Conservation (phyloP, 306 rosid species). For the Gynostemma pentaphyllum region DNA sequence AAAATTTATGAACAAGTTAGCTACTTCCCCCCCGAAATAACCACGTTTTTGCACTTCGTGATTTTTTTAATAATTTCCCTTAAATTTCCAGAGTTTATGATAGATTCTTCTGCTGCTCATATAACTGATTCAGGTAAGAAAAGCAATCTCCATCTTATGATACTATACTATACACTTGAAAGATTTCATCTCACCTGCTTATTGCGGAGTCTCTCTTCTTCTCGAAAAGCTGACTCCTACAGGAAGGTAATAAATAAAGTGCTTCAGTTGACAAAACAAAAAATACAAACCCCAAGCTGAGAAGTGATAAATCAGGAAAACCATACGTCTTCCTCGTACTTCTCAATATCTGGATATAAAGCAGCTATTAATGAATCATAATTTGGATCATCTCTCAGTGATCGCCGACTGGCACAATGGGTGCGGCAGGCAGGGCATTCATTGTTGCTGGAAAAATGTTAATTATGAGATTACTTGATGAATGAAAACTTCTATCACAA, state of each 20-base stretch:
- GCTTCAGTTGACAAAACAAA: neutral
- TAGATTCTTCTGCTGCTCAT: neutral
- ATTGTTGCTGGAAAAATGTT: slow-evolving; percentile 39
- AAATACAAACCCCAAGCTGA: neutral
- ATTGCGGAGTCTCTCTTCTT: slow-evolving; percentile 49
- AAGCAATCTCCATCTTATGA: neutral
- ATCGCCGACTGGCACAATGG: slow-evolving; percentile 74
- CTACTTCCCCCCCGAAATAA: neutral
- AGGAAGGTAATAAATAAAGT: neutral
- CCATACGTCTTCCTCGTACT: slow-evolving; percentile 62
- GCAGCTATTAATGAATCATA: slow-evolving; percentile 55
- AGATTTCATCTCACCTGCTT: slow-evolving; percentile 32
- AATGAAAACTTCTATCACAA: neutral
- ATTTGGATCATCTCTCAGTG: slow-evolving; percentile 73
- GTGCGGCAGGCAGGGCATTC: slow-evolving; percentile 86
- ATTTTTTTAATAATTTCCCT: neutral
- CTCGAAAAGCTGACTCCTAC: slow-evolving; percentile 47
- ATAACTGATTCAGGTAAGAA: neutral
- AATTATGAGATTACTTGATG: neutral
- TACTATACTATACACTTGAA: neutral
- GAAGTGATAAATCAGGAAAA: neutral
- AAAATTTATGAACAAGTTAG: neutral
- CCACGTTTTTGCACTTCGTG: neutral
- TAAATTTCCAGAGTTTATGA: neutral
- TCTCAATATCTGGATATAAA: slow-evolving; percentile 58